Evolutionary conservation across 176 grass and related monocot genomes (phyloP), one percentile per base, ranked within the genome.

Genomic region (Ensete ventricosum): DNA sequence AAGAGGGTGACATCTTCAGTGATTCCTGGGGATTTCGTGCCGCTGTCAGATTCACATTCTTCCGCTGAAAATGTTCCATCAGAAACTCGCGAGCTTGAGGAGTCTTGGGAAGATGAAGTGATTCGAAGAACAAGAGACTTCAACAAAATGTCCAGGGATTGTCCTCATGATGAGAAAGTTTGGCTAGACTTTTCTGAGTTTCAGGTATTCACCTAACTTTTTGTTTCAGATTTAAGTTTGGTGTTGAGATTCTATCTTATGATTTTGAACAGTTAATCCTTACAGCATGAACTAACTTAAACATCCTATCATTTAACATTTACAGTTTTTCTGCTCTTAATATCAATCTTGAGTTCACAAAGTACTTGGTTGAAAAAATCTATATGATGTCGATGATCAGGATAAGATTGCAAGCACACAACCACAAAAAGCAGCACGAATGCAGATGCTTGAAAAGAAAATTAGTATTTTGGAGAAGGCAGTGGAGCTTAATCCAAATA

Each of bases 91-190:
- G 85, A 91, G 49, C 52, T 87, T 60, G 90, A 97, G 80, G 94
- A 92, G 78, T 97, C 94, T 50, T 97, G 94, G 94, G 90, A 93
- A 82, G 94, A 97, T 84, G 94, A 97, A 87, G 60, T 97, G 79
- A 87, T 97, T 82, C 73, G 73, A 21, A 87, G 71, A 85, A 97
- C 94, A 74, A 84, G 66, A 74, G 94, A 97, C 71, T 93, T 97
- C 72, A 97, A 97, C 77, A 97, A 81, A 81, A 89, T 83, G 84
- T 87, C 94, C 81, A 83, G 94, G 48, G 94, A 97, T 75, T 75
- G 3, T 71, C 94, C 94, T 48, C 77, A 93, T 9, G 85, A 97
- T 85, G 94, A 89, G 80, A 93, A 97, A 80, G 62, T 89, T 60
- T 98, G 94, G 94, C 57, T 98, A 78, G 85, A 85, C 34, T 93